These are phyloP conservation scores for Leishmania turanica DNA, from an alignment of 208 protist genomes.

Conservation along the genomic window DNA sequence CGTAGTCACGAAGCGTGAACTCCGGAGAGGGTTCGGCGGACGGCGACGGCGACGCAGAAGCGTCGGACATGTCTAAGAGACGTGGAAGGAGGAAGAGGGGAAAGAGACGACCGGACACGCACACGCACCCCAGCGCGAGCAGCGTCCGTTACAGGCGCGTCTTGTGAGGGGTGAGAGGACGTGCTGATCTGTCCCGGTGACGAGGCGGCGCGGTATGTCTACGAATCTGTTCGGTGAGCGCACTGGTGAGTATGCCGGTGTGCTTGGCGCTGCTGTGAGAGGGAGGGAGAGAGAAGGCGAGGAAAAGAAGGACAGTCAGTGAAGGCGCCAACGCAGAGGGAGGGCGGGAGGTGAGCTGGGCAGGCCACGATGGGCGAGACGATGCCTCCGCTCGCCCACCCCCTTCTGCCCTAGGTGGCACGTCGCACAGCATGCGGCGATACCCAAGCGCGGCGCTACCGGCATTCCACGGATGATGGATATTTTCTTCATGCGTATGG, in stretches of 20 bases:
- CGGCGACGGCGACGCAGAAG: neutral
- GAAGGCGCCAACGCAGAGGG: neutral
- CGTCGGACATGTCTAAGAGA: constrained; percentile 6
- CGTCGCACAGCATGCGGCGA: neutral
- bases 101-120: neutral
- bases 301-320: neutral
- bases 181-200: neutral
- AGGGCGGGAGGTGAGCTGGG: neutral
- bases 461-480: neutral
- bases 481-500: neutral
- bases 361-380: neutral
- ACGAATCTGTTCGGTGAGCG: neutral
- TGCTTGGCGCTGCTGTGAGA: neutral
- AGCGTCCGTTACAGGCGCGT: neutral
- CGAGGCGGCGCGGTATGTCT: neutral
- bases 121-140: neutral
- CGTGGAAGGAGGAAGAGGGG: neutral
- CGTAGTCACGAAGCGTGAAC: constrained; percentile 34
- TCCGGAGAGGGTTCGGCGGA: neutral
- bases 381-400: neutral
- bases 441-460: neutral
- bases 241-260: neutral
- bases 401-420: neutral
- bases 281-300: neutral
- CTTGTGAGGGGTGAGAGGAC: neutral